Conservation (phyloP, 2,329 filamentous ascomycete genomes). For the Shiraia sp. region DNA sequence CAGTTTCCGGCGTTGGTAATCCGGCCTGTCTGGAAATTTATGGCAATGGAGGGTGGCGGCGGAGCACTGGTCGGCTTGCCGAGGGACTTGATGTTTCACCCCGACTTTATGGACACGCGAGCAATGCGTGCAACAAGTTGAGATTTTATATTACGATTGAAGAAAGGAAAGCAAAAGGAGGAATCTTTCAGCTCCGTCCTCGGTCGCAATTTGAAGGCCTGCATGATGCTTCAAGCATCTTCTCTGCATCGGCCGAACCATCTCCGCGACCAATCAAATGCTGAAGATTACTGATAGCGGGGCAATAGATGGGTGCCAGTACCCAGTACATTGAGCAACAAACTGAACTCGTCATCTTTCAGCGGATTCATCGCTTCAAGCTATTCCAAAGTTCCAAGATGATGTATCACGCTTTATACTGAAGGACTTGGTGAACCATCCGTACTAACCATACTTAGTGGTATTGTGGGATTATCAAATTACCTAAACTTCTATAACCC, state of each 20-base stretch:
- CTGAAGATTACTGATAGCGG: constrained; percentile 11
- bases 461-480: too few species aligned
- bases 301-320: neutral
- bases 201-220: neutral
- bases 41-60: constrained; percentile 12
- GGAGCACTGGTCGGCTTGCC: constrained; percentile 9
- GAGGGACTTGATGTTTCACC: constrained; percentile 9
- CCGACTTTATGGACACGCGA: neutral
- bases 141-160: neutral
- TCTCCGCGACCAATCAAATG: constrained; percentile 13
- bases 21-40: constrained; percentile 4
- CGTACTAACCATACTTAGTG: too few species aligned
- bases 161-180: neutral
- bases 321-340: too few species aligned
- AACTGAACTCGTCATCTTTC: too few species aligned
- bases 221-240: constrained; percentile 1
- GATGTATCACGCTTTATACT: too few species aligned
- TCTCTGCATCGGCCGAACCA: constrained; percentile 9
- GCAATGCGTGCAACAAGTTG: neutral
- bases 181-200: neutral
- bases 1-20: constrained; percentile 4
- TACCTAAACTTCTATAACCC: too few species aligned
- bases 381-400: too few species aligned
- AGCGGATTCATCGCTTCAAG: too few species aligned
- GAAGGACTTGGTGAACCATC: too few species aligned